Evolutionary conservation across 192 early-diverging fungal species (phyloP).

Genomic region (Umbelopsis sp.): DNA sequence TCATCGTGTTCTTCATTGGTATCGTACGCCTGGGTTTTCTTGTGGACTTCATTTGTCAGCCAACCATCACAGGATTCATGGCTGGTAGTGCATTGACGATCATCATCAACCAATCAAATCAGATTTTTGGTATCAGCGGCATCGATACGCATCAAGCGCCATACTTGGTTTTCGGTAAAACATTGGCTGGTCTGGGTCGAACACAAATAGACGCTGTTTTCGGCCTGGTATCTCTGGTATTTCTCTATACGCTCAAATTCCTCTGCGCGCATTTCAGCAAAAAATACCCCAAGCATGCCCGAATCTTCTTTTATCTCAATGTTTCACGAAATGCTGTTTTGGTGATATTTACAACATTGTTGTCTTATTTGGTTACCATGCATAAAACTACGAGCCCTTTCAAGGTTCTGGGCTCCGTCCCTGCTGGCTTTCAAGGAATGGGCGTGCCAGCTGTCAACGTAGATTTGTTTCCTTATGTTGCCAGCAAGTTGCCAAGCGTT

Average conservation of each 20-base stretch:
- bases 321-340: slow-evolving; percentile 77
- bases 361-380: slow-evolving; percentile 61
- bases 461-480: slow-evolving; percentile 52
- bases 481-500: slow-evolving; percentile 61
- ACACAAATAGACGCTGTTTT: slow-evolving; percentile 62
- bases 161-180: slow-evolving; percentile 80
- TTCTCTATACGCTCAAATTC: slow-evolving; percentile 46
- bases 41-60: slow-evolving; percentile 84
- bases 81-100: slow-evolving; percentile 83
- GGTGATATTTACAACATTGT: slow-evolving; percentile 73
- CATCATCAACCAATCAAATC: slow-evolving; percentile 69
- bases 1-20: slow-evolving; percentile 72
- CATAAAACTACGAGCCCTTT: slow-evolving; percentile 51
- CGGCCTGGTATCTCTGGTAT: slow-evolving; percentile 55
- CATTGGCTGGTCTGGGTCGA: slow-evolving; percentile 42
- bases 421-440: slow-evolving; percentile 71
- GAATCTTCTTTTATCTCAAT: slow-evolving; percentile 64
- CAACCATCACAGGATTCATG: slow-evolving; percentile 88
- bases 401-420: slow-evolving; percentile 71
- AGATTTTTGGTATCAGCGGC: slow-evolving; percentile 73
- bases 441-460: slow-evolving; percentile 55
- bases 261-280: slow-evolving; percentile 32
- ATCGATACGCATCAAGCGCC: slow-evolving; percentile 73
- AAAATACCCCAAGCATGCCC: slow-evolving; percentile 49
- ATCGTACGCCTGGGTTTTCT: slow-evolving; percentile 82